Evolutionary conservation across 129 eudicot genomes (phyloP).

Genomic region (Kitagawia praeruptora): DNA sequence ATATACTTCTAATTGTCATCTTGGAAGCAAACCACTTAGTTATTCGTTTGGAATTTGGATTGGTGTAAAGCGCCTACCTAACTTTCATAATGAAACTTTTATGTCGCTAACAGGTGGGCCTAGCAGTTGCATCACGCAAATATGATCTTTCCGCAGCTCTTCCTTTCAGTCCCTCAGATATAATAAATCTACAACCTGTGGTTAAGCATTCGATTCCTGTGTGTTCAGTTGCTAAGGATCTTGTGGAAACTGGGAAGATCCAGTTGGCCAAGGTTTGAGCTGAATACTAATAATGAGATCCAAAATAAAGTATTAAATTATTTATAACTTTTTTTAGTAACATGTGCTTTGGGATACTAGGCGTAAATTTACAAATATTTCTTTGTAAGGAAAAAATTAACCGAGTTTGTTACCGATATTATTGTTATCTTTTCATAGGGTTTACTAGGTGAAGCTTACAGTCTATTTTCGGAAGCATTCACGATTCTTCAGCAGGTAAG

Average conservation of each 20-base stretch:
- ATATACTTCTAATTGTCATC: background rate
- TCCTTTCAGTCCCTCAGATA: constrained; percentile 75
- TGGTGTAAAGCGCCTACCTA: background rate
- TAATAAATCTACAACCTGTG: constrained; percentile 74
- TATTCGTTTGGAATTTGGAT: background rate
- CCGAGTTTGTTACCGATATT: background rate
- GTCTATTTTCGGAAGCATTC: constrained; percentile 86
- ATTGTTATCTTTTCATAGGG: constrained; percentile 40
- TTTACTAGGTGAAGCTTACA: constrained; percentile 90
- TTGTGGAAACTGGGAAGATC: constrained; percentile 88
- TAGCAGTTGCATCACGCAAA: constrained; percentile 69
- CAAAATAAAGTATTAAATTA: background rate
- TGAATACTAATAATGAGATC: constrained; percentile 3
- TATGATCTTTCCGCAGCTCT: constrained; percentile 62
- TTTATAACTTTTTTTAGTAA: background rate
- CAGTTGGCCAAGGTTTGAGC: constrained; percentile 83
- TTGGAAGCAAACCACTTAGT: background rate
- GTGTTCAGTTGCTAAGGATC: constrained; percentile 87
- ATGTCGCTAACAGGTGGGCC: constrained; percentile 56
- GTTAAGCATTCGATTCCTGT: constrained; percentile 91
- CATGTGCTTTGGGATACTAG: background rate
- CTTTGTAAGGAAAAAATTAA: background rate
- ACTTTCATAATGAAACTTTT: background rate
- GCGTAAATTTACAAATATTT: background rate
- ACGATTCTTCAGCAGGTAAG: constrained; percentile 94